Base-by-base conservation (phyloP, 805 yeast species). In the Cyberlindnera veronae region DNA sequence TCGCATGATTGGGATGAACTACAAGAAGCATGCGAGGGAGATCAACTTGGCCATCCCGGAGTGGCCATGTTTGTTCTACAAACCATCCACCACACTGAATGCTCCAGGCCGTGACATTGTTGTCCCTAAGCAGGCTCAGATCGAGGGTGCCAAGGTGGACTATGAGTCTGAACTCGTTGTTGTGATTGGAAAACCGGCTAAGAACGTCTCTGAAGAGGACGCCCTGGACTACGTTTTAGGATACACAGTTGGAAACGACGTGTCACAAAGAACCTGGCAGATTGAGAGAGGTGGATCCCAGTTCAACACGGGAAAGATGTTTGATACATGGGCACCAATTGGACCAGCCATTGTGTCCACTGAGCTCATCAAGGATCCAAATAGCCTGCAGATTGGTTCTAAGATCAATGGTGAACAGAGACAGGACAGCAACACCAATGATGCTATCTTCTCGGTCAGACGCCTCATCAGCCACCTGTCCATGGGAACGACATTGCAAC, bases 241-340 rank as follows among this genome's bases (percentile, higher is more conserved):
- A 8, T 76, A 72, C 54, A 53, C 76, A 3, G 68, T 69, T 16
- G 80, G 80, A 5, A 73, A 77, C 54, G 82, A 76, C 51, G 73
- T 76, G 9, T 72, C 78, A 11, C 77, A 74, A 49, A 62, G 81
- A 40, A 68, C 67, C n/a, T 75, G 80, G 81, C 81, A 77, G 51
- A 61, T 66, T 34, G 64, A 68, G 36, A 61, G 70, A 27, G 77
- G 78, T 24, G 77, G 79, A 3, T 64, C 76, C 15, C 81, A 76
- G 48, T 76, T 75, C 67, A 59, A 67, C 28, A 56, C 68, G 10
- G 76, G 77, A 10, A 76, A 76, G 57, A 68, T 69, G 69, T 74
- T 70, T 48, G 81, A 76, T 42, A 69, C 70, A 4, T 76, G 72
- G 70, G 77, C 79, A 2, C 81, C 81, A 17, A 53, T 76, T 38